These are phyloP conservation scores for Pseudoperonospora humuli DNA, from an alignment of 352 stramenopile species.

Conservation along the genomic window DNA sequence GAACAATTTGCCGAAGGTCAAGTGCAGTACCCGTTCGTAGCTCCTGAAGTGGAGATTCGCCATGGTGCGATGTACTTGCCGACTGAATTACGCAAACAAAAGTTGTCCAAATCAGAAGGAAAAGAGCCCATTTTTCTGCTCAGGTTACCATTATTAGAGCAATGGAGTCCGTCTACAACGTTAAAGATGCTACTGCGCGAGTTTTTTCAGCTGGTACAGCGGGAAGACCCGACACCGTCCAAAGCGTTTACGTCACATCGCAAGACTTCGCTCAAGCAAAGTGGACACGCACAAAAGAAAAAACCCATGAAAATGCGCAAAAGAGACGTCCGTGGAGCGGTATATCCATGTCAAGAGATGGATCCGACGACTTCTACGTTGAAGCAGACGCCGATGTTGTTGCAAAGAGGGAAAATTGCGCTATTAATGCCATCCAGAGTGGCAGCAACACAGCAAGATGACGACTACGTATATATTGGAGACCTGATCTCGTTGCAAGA, in stretches of 20 bases:
- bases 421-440: constrained; percentile 31
- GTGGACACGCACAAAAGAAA: constrained; percentile 7
- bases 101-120: constrained; percentile 3
- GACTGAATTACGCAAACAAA: constrained; percentile 34
- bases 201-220: constrained; percentile 55
- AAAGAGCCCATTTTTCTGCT: constrained; percentile 29
- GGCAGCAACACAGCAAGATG: constrained; percentile 9
- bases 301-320: constrained; percentile 55
- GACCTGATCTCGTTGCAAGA: constrained; percentile 60
- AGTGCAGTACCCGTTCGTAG: constrained; percentile 53
- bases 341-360: constrained; percentile 70
- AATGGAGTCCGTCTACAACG: constrained; percentile 74
- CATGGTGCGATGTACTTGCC: constrained; percentile 46
- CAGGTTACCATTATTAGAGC: constrained; percentile 41
- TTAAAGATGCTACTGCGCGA: constrained; percentile 64
- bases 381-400: constrained; percentile 50
- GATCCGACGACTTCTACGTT: constrained; percentile 47
- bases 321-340: constrained; percentile 51
- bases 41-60: constrained; percentile 39
- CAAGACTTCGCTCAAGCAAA: constrained; percentile 1
- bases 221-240: constrained; percentile 30
- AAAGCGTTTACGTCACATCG: constrained; percentile 11
- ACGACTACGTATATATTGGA: constrained; percentile 50
- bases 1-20: constrained; percentile 18
- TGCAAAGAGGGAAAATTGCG: constrained; percentile 63